These are phyloP conservation scores for Puccinellia tenuiflora DNA, from an alignment of 176 grass and related monocot species.

Conservation along the genomic window DNA sequence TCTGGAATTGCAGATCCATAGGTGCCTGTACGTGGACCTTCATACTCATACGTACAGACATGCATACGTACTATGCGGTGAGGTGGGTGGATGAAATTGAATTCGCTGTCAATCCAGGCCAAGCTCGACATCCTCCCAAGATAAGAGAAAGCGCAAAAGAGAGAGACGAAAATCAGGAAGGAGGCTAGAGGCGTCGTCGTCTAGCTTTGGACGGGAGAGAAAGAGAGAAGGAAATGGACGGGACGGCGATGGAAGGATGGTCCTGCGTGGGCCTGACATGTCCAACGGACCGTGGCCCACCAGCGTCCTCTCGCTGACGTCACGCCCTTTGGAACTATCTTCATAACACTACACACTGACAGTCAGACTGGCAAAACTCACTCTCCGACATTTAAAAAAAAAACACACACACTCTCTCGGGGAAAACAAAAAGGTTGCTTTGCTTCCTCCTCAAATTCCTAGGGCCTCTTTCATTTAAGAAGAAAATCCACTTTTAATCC, in stretches of 20 bases:
- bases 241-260: not conserved
- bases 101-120: not conserved
- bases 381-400: no score
- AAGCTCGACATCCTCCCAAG: not conserved
- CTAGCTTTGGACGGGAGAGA: not conserved
- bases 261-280: not conserved
- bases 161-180: not conserved
- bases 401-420: no score
- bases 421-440: no score
- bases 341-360: no score
- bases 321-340: no score
- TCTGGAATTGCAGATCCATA: not conserved
- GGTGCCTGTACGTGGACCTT: not conserved
- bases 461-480: no score
- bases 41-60: not conserved
- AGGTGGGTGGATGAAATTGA: not conserved
- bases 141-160: not conserved
- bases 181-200: not conserved
- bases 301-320: not conserved
- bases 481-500: no score
- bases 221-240: not conserved
- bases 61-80: not conserved
- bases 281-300: not conserved
- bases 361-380: no score
- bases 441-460: no score